Percentiles rank a stretch among this genome's conserved stretches.
phyloP scores from a whole-genome alignment of 192 early-diverging fungal species.

The Spinellus fusiger region DNA sequence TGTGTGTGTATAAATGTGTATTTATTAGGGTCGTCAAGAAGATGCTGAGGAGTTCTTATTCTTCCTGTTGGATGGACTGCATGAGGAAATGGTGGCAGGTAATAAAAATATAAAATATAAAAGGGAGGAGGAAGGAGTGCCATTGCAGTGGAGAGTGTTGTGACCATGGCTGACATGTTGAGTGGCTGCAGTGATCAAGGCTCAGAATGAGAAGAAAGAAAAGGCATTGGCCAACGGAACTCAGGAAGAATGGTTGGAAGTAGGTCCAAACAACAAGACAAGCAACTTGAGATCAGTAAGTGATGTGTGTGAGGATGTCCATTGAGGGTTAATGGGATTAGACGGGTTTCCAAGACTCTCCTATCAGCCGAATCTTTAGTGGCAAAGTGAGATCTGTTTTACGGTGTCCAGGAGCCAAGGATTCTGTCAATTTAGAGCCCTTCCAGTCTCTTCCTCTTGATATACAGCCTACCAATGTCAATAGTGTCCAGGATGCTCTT shows the following conservation, averaged over 20 bases:
- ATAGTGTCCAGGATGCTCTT: conserved; percentile 83
- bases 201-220: conserved; percentile 4
- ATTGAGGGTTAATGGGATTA: conserved; percentile 25
- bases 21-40: conserved; percentile 79
- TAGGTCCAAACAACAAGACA: conserved; percentile 81
- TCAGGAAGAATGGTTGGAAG: conserved; percentile 78
- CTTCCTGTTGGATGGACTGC: conserved; percentile 88
- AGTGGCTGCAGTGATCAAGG: conserved; percentile 12
- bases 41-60: conserved; percentile 97
- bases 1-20: background rate
- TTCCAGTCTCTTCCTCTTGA: conserved; percentile 86
- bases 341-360: conserved; percentile 63
- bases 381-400: conserved; percentile 77
- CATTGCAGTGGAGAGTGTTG: too few species aligned
- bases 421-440: conserved; percentile 81
- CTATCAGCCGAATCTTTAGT: conserved; percentile 83
- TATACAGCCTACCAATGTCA: conserved; percentile 63
- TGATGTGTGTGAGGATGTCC: background rate
- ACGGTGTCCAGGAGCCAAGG: conserved; percentile 61
- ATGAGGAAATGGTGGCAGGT: conserved; percentile 75
- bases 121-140: background rate
- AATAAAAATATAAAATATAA: conserved; percentile 11
- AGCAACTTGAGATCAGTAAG: conserved; percentile 52
- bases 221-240: conserved; percentile 18
- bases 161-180: too few species aligned